Conservation (phyloP, 345 rosid species). For the Citrus mangshanensis region DNA sequence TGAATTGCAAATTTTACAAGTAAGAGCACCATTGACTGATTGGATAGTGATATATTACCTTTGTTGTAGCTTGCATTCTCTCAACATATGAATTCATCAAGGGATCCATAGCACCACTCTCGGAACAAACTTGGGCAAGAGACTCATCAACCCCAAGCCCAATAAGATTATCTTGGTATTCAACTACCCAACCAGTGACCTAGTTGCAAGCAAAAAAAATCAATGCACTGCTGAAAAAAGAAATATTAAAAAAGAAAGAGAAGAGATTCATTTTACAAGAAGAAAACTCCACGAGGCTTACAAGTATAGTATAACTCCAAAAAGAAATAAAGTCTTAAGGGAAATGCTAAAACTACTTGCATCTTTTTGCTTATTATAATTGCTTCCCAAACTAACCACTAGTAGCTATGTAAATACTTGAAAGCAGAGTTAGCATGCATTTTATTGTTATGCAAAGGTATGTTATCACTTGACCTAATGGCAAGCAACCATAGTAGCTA, state of each 20-base stretch:
- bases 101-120: conserved; percentile 99
- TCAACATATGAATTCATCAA: conserved; percentile 96
- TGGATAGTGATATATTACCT: conserved; percentile 37
- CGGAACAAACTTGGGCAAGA: conserved; percentile 99
- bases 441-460: background rate
- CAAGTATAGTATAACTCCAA: background rate
- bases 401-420: background rate
- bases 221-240: conserved; percentile 14
- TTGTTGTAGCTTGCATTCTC: conserved; percentile 98
- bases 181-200: conserved; percentile 99
- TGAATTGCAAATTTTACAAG: background rate
- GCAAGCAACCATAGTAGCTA: background rate
- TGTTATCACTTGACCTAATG: background rate
- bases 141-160: conserved; percentile 99
- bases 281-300: background rate
- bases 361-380: background rate
- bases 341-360: background rate
- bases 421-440: background rate
- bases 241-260: background rate
- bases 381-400: background rate
- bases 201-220: conserved; percentile 33
- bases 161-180: conserved; percentile 92
- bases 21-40: background rate
- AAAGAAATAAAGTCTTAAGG: background rate
- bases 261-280: background rate